Evolutionary conservation across 257 asterid species (phyloP).

Genomic region (Lycium barbarum): DNA sequence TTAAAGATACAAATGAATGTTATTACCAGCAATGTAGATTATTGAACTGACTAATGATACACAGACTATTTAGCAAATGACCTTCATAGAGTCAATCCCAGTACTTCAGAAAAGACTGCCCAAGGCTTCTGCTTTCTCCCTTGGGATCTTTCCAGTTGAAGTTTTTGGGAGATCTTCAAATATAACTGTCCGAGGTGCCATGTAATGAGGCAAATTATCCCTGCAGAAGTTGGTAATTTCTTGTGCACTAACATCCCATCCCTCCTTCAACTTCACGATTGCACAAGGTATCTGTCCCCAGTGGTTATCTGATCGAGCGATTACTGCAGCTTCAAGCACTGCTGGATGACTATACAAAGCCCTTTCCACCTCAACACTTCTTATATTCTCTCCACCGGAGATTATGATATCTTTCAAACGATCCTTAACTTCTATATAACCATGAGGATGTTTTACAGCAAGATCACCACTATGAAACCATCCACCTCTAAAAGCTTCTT

Average conservation of each 20-base stretch:
- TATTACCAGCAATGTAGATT: neutral
- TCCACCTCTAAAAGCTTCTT: conserved; percentile 19
- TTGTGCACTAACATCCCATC: neutral
- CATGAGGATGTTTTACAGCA: conserved; percentile 14
- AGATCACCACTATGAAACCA: conserved; percentile 26
- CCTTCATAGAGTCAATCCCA: neutral
- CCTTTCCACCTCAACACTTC: neutral
- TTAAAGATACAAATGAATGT: neutral
- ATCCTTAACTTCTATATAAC: conserved; percentile 14
- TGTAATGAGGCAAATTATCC: conserved; percentile 14
- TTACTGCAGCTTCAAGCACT: neutral
- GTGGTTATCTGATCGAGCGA: neutral
- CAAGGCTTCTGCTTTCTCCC: conserved; percentile 25
- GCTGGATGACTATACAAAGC: conserved; percentile 1
- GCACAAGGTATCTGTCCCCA: conserved; percentile 26
- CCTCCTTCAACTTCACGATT: conserved; percentile 20
- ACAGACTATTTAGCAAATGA: neutral
- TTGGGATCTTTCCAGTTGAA: neutral
- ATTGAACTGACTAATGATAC: neutral
- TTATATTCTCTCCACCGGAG: conserved; percentile 18
- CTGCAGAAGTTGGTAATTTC: conserved; percentile 23
- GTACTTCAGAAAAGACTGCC: conserved; percentile 6
- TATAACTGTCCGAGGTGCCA: conserved; percentile 21
- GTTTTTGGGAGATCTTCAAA: conserved; percentile 5
- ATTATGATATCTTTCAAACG: conserved; percentile 14